phyloP scores from a whole-genome alignment of 306 rosid species.

The Fragaria iinumae region DNA sequence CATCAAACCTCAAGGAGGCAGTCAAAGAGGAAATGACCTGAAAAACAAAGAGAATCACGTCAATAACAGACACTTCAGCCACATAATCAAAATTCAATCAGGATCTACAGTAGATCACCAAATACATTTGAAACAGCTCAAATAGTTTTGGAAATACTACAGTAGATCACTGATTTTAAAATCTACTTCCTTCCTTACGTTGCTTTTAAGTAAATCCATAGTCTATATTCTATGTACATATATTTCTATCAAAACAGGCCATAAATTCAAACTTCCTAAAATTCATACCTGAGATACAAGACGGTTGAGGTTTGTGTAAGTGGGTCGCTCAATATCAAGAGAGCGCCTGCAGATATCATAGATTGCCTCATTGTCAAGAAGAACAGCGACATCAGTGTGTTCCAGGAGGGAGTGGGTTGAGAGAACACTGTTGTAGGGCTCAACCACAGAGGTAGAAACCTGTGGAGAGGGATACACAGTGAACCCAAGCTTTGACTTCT shows the following conservation, averaged over 20 bases:
- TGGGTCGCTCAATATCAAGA: slow-evolving; percentile 88
- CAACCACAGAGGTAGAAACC: slow-evolving; percentile 94
- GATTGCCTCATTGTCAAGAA: slow-evolving; percentile 87
- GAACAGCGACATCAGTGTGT: slow-evolving; percentile 92
- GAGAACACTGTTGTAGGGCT: slow-evolving; percentile 95
- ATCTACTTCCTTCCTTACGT: background rate
- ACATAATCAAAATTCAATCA: background rate
- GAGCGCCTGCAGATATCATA: slow-evolving; percentile 94
- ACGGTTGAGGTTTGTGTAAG: slow-evolving; percentile 89
- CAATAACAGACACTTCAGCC: background rate
- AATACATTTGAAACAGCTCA: background rate
- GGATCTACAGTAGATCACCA: background rate
- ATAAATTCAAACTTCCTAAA: background rate
- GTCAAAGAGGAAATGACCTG: slow-evolving; percentile 89
- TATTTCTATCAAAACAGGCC: background rate
- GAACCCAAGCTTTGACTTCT: slow-evolving; percentile 90
- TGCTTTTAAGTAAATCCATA: background rate
- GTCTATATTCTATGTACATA: background rate
- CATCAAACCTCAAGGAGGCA: slow-evolving; percentile 85
- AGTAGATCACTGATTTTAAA: background rate
- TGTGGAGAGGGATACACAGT: slow-evolving; percentile 93
- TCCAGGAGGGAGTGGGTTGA: slow-evolving; percentile 92
- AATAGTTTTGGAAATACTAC: background rate
- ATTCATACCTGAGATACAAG: slow-evolving; percentile 76
- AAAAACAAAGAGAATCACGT: background rate